Percentiles rank a stretch among this genome's conserved stretches.
These are phyloP conservation scores for Cytospora schulzeri DNA, from an alignment of 2,329 filamentous ascomycete genomes.

Conservation along the genomic window DNA sequence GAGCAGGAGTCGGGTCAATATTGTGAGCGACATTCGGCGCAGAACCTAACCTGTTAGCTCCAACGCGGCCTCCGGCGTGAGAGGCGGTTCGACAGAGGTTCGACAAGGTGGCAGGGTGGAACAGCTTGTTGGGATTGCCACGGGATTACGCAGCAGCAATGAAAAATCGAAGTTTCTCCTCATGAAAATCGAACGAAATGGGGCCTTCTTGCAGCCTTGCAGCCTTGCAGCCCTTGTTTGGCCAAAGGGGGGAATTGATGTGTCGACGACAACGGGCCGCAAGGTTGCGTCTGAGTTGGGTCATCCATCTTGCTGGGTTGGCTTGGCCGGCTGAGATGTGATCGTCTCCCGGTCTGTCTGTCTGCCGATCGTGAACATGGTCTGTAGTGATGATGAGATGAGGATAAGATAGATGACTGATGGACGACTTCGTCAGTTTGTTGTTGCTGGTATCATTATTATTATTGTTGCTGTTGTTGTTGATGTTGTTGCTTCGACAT, in stretches of 20 bases:
- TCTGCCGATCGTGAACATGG: constrained; percentile 20
- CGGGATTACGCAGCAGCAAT: neutral
- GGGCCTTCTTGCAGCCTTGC: neutral
- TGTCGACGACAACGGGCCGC: neutral
- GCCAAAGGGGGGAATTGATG: neutral
- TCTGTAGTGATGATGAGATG: neutral
- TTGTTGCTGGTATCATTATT: too few species aligned
- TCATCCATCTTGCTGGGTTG: neutral
- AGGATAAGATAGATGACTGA: neutral
- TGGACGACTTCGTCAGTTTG: neutral
- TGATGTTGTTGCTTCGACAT: neutral
- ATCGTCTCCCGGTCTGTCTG: constrained; percentile 17
- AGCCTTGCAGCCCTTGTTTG: constrained; percentile 1
- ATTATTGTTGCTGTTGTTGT: too few species aligned
- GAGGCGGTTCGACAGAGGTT: neutral
- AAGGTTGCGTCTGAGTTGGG: neutral
- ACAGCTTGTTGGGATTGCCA: neutral
- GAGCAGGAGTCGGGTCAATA: constrained; percentile 1
- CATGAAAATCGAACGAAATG: neutral
- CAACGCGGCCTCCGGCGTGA: neutral
- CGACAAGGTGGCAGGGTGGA: neutral
- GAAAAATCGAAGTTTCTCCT: neutral
- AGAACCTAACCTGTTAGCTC: neutral
- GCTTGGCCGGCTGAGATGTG: constrained; percentile 16
- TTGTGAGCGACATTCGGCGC: constrained; percentile 14